Percentiles rank a stretch among this genome's conserved stretches.
Evolutionary conservation across 257 asterid species (phyloP).

Genomic region (Solanum dulcamara): DNA sequence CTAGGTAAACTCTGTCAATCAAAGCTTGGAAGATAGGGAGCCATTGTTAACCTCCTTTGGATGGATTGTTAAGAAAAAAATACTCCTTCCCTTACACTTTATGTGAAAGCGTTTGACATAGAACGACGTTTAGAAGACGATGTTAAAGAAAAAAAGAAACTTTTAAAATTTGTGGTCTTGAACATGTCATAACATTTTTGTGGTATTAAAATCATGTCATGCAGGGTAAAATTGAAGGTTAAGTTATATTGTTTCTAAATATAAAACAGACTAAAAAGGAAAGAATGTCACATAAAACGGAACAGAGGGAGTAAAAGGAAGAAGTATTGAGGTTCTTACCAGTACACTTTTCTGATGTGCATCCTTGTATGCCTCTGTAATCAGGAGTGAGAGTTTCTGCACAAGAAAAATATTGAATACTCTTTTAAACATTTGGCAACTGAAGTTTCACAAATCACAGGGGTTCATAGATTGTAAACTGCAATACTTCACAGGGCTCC

Average conservation of each 20-base stretch:
- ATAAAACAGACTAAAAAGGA: not conserved
- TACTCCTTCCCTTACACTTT: not conserved
- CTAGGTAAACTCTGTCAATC: not conserved
- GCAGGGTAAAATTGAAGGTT: not conserved
- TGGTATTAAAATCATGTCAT: not conserved
- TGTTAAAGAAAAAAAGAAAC: not conserved
- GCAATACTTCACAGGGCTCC: not conserved
- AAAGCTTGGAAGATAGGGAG: not conserved
- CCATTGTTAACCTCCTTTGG: not conserved
- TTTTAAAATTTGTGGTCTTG: not conserved
- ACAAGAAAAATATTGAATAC: not conserved
- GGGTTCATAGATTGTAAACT: not conserved
- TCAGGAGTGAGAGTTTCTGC: constrained; percentile 74
- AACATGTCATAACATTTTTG: not conserved
- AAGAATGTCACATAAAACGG: not conserved
- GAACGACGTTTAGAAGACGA: not conserved
- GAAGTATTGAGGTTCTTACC: constrained; percentile 28
- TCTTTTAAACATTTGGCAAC: not conserved
- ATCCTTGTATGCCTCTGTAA: constrained; percentile 85
- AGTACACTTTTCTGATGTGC: constrained; percentile 88
- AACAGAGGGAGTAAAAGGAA: not conserved
- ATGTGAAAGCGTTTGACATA: not conserved
- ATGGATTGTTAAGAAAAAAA: not conserved
- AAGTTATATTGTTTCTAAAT: not conserved
- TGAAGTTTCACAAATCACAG: not conserved